Evolutionary conservation across 352 stramenopile species (phyloP), one percentile per base, ranked within the genome.

Genomic region (Globisporangium apiculatum): DNA sequence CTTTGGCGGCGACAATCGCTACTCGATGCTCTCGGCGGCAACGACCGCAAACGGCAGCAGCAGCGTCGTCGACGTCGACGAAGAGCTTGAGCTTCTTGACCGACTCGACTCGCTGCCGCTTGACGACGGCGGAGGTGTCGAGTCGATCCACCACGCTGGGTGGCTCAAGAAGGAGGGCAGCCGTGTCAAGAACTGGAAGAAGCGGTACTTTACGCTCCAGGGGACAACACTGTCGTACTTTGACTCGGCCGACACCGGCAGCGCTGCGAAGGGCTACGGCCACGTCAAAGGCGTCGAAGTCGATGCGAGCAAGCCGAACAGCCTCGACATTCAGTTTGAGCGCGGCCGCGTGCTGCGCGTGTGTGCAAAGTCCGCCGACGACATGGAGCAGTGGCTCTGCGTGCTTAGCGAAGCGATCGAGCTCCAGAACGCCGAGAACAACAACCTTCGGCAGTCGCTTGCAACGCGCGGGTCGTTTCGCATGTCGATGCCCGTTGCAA

Each of bases 191-290:
- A 87, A 64, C 61, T 94, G 84, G 84, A 91, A 91, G 62, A 75
- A 73, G 12, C 78, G 84, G 8, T 94, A 81, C 65, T 94, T 94
- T 58, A 80, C 77, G 45, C 61, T 94, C 41, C 74, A 83, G 49
- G 82, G 84, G 49, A 82, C 87, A 58, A 83, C 76, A 46, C 68
- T 94, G 45, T 91, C 82, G 55, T 94, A 94, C 64, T 94, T 87
- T 65, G 76, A 91, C 63, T 88, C 81, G 47, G 79, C 79, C 41
- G 81, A 88, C 59, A 89, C 72, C 15, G 82, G 82, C 48, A 74
- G 73, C 12, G 75, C 72, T 0, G 79, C 81, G n/a, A 94, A 94
- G 58, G 84, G 84, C 38, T 89, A 87, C 61, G 84, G 84, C 15
- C 81, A 91, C 56, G 82, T 94, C 7, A 68, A 69, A 47, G 69